Evolutionary conservation across 768 basidiomycete species (phyloP).

Genomic region (Hemileccinum rubropunctum): DNA sequence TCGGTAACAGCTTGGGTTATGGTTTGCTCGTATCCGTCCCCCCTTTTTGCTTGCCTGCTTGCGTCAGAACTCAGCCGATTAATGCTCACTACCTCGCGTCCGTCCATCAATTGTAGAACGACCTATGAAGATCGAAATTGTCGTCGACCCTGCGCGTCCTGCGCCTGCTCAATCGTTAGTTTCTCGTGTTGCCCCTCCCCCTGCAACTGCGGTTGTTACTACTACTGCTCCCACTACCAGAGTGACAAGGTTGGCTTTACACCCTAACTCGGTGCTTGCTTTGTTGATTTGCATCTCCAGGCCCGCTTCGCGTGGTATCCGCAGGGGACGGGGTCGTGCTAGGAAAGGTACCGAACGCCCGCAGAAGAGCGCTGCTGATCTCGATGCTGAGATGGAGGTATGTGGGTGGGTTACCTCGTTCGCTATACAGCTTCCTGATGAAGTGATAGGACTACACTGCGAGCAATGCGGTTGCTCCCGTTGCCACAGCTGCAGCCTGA

Average conservation of each 20-base stretch:
- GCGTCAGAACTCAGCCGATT: conserved; percentile 35
- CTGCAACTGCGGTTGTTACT: conserved; percentile 30
- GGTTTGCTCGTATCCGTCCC: conserved; percentile 40
- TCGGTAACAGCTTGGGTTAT: conserved; percentile 26
- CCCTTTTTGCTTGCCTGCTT: conserved; percentile 41
- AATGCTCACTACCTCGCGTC: conserved; percentile 33
- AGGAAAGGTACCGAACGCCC: conserved; percentile 57
- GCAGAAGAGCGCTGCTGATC: conserved; percentile 79
- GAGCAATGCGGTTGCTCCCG: conserved; percentile 42
- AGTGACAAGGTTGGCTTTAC: conserved; percentile 35
- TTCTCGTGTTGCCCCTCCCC: conserved; percentile 80
- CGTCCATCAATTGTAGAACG: conserved; percentile 64
- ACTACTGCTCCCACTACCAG: conserved; percentile 19
- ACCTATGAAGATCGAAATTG: conserved; percentile 98
- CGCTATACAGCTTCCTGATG: not conserved
- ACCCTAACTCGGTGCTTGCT: not conserved
- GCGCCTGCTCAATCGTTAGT: conserved; percentile 61
- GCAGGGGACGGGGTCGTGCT: conserved; percentile 43
- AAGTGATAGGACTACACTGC: conserved; percentile 63
- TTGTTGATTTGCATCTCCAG: conserved; percentile 19
- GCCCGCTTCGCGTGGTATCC: conserved; percentile 40
- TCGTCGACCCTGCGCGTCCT: conserved; percentile 81
- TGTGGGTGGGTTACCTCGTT: conserved; percentile 17
- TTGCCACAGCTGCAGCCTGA: conserved; percentile 40
- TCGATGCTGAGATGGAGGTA: conserved; percentile 99